Evolutionary conservation across 2,329 filamentous ascomycete species (phyloP).

Genomic region (Alternaria consortialis): DNA sequence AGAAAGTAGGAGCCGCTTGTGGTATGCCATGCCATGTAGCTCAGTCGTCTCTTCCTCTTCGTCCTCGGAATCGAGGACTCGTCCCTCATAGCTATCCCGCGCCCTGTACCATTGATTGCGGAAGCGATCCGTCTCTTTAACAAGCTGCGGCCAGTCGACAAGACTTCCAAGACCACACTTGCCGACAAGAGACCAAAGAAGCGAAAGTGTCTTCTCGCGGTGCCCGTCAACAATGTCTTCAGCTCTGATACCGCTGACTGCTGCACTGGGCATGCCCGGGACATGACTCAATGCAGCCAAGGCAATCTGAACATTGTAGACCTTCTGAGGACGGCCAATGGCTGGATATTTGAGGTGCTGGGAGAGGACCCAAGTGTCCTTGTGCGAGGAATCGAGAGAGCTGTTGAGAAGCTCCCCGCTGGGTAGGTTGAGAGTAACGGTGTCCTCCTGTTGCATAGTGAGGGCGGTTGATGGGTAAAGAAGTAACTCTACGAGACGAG

Average conservation of each 20-base stretch:
- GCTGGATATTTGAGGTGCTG: constrained; percentile 68
- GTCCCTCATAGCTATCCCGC: constrained; percentile 41
- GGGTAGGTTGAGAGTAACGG: constrained; percentile 57
- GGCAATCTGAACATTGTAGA: constrained; percentile 68
- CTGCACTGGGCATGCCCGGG: constrained; percentile 51
- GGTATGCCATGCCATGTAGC: constrained; percentile 42
- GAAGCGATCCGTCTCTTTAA: constrained; percentile 61
- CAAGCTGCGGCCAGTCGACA: constrained; percentile 64
- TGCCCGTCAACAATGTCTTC: constrained; percentile 71
- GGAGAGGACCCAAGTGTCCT: constrained; percentile 60
- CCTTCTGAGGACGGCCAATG: constrained; percentile 63
- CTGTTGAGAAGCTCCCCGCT: constrained; percentile 56
- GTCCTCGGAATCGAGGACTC: constrained; percentile 46
- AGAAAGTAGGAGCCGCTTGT: constrained; percentile 59
- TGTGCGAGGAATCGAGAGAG: constrained; percentile 40
- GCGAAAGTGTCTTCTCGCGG: constrained; percentile 68
- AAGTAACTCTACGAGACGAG: constrained; percentile 66
- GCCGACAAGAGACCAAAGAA: constrained; percentile 68
- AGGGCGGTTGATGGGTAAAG: constrained; percentile 55
- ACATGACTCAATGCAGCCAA: constrained; percentile 61
- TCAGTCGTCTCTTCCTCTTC: constrained; percentile 27
- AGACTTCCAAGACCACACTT: constrained; percentile 64
- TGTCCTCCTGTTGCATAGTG: constrained; percentile 46
- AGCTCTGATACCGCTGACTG: constrained; percentile 58
- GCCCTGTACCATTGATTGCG: constrained; percentile 40